Evolutionary conservation across 352 stramenopile genomes (phyloP), one percentile per base, ranked within the genome.

Genomic region (Poterioochromonas sp.): DNA sequence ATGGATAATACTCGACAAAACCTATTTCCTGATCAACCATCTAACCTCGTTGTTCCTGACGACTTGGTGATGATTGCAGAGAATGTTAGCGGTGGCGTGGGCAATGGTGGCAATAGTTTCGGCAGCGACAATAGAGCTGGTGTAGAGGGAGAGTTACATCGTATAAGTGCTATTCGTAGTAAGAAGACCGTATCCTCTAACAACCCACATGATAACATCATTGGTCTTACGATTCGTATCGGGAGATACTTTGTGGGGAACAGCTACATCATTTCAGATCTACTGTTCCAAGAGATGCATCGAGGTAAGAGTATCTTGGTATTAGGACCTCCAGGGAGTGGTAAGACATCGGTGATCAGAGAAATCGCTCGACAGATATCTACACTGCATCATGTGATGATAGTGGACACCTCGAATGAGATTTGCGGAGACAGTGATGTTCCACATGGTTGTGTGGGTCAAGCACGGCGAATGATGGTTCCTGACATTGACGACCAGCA

Each of bases 361-460:
- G 89, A 94, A 65, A 85, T 91, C 22, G 86, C 88, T 12, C 80
- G 87, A 0, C 86, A 83, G 34, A 80, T 95, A 15, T 82, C 79
- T n/a, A n/a, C n/a, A n/a, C 34, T 73, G 22, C 34, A 80, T 29
- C 77, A 86, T 18, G 86, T 93, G 15, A 85, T 87, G 29, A 90
- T 94, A 51, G 88, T 95, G 35, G 90, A 95, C 83, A 94, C 90
- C 35, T 92, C 84, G n/a, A 94, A 94, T 82, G 89, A 94, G 80
- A 95, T 95, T 80, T 88, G 84, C 12, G 89, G 90, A 18, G 88
- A 92, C 77, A 88, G 89, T 26, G 77, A 88, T 70, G 81, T 90
- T 64, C 89, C 88, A 34, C 89, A 95, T 77, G 64, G 60, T 41
- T 92, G 88, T 73, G 76, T 93, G 54, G 89, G 89, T 29, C 85